Evolutionary conservation across 768 basidiomycete genomes (phyloP), one percentile per base, ranked within the genome.

Genomic region (Naematelia aurantialba): DNA sequence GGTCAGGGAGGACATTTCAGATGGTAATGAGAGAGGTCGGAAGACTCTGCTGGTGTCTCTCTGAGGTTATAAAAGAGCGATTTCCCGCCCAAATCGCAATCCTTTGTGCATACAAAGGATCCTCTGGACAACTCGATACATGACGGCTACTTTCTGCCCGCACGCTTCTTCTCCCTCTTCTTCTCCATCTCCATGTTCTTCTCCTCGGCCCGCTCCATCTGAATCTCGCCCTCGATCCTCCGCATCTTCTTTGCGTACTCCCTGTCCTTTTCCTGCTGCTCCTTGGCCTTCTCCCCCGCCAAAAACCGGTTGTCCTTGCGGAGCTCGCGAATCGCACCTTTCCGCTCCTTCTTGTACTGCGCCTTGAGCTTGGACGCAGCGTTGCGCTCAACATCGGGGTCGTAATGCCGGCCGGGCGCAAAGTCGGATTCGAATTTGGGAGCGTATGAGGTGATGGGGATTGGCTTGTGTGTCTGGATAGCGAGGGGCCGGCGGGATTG

Each of bases 261-360:
- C 62, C 69, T 80, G 69, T 97, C 94, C 82, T 91, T 93, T 80
- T 88, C 88, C 76, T 81, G 79, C 79, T 90, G 88, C 72, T 87
- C 85, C 79, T 86, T 84, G 71, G 89, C 86, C 68, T 91, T 86
- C 73, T 93, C 91, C 26, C 81, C 82, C 10, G 94, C 91, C 78
- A 99, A 81, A 84, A 97, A 99, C 65, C 84, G 83, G 62, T 91
- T 87, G 74, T 99, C 96, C 81, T 97, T 97, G 61, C 96, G 85
- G 54, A 99, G 81, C 74, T 99, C 96, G 47, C 94, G 82, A 62
- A 99, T 91, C 3, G 96, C 96, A 45, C 96, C 93, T 81, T 97
- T 98, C 72, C 84, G 81, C 81, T 98, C 96, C 79, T 98, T 87
- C 79, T 93, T 93, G 81, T 91, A 87, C 73, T 92, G 85, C 42